phyloP scores from a whole-genome alignment of 495 filamentous ascomycete genomes.

The Penicillium alfredii region DNA sequence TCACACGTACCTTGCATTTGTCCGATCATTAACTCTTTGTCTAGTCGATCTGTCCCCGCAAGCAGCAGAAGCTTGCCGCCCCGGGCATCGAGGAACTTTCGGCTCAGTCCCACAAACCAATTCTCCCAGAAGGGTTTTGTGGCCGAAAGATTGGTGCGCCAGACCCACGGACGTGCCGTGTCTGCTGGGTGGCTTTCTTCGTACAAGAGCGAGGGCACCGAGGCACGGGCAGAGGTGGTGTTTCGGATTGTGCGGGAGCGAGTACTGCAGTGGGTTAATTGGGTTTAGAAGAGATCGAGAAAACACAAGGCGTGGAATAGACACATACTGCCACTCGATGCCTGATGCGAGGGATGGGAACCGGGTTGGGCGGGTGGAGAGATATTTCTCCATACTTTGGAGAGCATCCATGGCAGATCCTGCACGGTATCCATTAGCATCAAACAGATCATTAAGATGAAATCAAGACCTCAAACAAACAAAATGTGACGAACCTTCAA shows the following conservation, averaged over 20 bases:
- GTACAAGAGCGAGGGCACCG: constrained; percentile 76
- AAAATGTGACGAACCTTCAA: constrained; percentile 61
- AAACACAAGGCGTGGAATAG: too few relatives aligned
- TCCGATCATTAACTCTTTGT: constrained; percentile 92
- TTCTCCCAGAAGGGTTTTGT: constrained; percentile 91
- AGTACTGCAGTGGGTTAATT: constrained; percentile 38
- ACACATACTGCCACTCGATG: constrained; percentile 83
- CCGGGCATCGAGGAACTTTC: constrained; percentile 75
- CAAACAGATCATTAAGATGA: too few relatives aligned
- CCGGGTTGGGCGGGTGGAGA: constrained; percentile 71
- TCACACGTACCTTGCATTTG: constrained; percentile 83
- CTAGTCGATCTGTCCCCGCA: constrained; percentile 88
- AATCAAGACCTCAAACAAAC: too few relatives aligned
- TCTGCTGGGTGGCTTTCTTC: constrained; percentile 36
- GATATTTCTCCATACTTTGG: constrained; percentile 86
- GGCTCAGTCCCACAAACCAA: constrained; percentile 85
- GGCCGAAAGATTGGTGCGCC: constrained; percentile 76
- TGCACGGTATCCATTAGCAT: constrained; percentile 9
- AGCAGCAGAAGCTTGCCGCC: constrained; percentile 89
- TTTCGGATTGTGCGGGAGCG: constrained; percentile 87
- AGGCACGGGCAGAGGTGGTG: constrained; percentile 68
- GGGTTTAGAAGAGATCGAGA: not conserved
- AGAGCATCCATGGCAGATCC: constrained; percentile 84
- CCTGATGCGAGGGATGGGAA: constrained; percentile 71
- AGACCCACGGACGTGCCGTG: constrained; percentile 54